Base-by-base conservation (phyloP, 1,284 basidiomycete species). In the Fistulinella cinereoalba region DNA sequence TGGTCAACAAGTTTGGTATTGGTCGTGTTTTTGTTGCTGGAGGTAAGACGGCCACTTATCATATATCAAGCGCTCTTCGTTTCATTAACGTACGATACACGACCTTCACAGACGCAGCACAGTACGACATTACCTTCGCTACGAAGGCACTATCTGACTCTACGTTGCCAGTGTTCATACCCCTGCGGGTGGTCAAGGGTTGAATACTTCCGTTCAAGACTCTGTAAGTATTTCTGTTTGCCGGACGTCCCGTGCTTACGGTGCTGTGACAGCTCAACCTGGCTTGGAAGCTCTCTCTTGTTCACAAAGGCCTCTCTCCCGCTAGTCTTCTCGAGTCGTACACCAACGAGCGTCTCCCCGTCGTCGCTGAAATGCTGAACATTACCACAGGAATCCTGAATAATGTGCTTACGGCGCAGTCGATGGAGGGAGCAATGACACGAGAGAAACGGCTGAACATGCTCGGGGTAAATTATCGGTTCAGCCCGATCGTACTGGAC, bases 231-330 rank as follows among this genome's bases (percentile, higher is more conserved):
- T 23, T 16, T 10, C 9, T 7, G 4, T 18, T 0, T 29, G 28
- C 8, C 3, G 10, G 15, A 13, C 24, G 7, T 12, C 13, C 34
- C 9, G 25, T 46, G 18, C 44, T 1, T 21, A 2, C 6, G 0
- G 34, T 12, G 3, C 38, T 12, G 43, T 7, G 10, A 32, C 23
- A 69, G 69, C 59, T 68, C 43, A 76, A 74, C 46, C 54, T 74
- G 3, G 66, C 56, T 0, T 75, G 73, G 73, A 75, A 76, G 68
- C n/a, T n/a, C n/a, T n/a, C n/a, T n/a, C n/a, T n/a, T n/a, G n/a
- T n/a, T n/a, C n/a, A n/a, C n/a, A n/a, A 70, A 24, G 60, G 60
- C 6, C 22, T 37, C 19, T 56, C 73, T 4, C 55, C 64, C 0
- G 16, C 36, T 1, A 51, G 57, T 2, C 59, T 74, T 10, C 61